phyloP scores from a whole-genome alignment of 75 land plant species.

The Pinus tabuliformis region DNA sequence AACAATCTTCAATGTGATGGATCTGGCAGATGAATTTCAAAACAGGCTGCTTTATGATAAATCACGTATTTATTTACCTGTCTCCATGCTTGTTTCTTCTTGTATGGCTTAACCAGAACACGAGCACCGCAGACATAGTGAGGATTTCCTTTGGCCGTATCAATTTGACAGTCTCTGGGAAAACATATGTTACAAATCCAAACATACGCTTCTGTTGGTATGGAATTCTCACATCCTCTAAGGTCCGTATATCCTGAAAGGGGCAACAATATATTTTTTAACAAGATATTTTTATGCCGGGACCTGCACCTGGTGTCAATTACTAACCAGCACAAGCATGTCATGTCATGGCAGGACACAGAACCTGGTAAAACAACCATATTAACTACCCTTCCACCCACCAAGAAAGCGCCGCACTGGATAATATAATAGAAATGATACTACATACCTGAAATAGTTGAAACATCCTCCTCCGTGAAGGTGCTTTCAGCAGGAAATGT shows the following conservation, averaged over 20 bases:
- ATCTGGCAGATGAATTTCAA: too few species aligned
- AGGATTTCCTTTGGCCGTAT: constrained; percentile 73
- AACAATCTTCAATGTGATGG: too few species aligned
- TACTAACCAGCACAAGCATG: too few species aligned
- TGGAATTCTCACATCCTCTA: constrained; percentile 96
- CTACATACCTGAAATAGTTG: constrained; percentile 76
- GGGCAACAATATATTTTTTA: background rate
- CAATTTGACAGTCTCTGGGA: constrained; percentile 75
- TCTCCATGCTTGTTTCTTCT: constrained; percentile 73
- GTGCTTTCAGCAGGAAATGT: constrained; percentile 98
- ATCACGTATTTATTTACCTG: constrained; percentile 23
- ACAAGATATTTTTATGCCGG: too few species aligned
- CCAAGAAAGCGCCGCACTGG: background rate
- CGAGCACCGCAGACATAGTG: constrained; percentile 94
- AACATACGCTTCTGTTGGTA: constrained; percentile 96
- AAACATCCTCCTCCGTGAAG: constrained; percentile 93
- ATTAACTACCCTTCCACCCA: too few species aligned
- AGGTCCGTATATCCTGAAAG: constrained; percentile 68
- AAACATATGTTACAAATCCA: constrained; percentile 93
- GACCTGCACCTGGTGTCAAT: too few species aligned
- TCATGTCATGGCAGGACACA: too few species aligned
- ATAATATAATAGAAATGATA: background rate
- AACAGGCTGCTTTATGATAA: too few species aligned
- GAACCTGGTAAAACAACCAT: too few species aligned
- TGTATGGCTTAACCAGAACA: constrained; percentile 94